Evolutionary conservation across 768 basidiomycete species (phyloP), one percentile per base, ranked within the genome.

Genomic region (Suillus decipiens): DNA sequence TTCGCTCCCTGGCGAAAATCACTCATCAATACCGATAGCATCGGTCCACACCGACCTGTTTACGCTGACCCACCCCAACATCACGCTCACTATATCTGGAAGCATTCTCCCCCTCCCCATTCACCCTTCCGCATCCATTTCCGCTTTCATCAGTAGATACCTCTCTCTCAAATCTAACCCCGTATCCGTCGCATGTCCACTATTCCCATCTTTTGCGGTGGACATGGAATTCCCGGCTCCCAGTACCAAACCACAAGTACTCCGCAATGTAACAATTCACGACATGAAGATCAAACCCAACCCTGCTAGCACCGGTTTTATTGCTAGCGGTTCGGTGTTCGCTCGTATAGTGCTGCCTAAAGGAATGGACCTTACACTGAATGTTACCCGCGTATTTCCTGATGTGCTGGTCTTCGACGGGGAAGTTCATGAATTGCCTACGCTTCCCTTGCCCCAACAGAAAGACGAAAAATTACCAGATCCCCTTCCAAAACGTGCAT

Each of bases 361-460:
- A 48, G 90, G 90, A 50, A 84, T 95, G 74, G 74, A 89, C 61
- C 76, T 92, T 33, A 79, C 77, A n/a, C 73, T 93, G 58, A 78
- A 86, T 48, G 87, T 93, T 22, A 82, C 77, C 8, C 82, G 79
- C 48, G 83, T 93, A 33, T 79, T 90, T 61, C 91, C 92, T 0
- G 92, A 95, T 70, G 87, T 90, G 33, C 73, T 93, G 7, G 81
- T 94, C 5, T 93, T 85, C 63, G 92, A 95, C 66, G 92, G 92
- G 3, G 84, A 86, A 24, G 81, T 84, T 0, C 83, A 86, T 7
- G 74, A 79, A 1, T 43, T 50, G 3, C 66, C 64, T 41, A 34
- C 61, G 4, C 45, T 66, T 10, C 55, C 61, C 2, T 47, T 43
- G 9, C 14, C 55, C 62, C 45, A 68, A 0, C 74, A 72, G 45